phyloP scores from a whole-genome alignment of 2,329 filamentous ascomycete genomes.

The Colletotrichum sp. region DNA sequence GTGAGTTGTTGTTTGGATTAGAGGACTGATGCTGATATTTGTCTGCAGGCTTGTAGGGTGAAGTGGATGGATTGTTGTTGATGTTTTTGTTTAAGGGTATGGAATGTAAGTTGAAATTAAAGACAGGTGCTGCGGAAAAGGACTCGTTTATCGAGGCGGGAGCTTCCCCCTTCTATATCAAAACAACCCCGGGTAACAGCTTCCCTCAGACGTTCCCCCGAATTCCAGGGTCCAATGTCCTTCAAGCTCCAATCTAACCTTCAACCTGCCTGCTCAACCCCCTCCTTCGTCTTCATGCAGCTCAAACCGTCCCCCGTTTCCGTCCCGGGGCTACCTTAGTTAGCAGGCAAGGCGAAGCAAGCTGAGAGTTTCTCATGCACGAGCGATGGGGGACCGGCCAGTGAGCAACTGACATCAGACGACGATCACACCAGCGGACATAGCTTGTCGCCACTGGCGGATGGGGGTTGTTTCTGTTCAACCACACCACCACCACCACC shows the following conservation, averaged over 20 bases:
- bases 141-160: neutral
- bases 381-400: neutral
- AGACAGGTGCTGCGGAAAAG: neutral
- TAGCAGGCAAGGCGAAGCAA: neutral
- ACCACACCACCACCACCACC: neutral
- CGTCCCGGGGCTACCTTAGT: neutral
- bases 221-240: slow-evolving; percentile 1
- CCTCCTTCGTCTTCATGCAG: neutral
- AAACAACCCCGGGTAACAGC: neutral
- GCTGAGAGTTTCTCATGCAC: neutral
- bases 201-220: neutral
- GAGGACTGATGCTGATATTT: neutral
- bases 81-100: neutral
- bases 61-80: neutral
- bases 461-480: neutral
- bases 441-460: neutral
- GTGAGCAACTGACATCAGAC: neutral
- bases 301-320: neutral
- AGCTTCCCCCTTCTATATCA: neutral
- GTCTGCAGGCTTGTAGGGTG: neutral
- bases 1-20: neutral
- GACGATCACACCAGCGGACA: slow-evolving; percentile 6
- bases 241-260: neutral
- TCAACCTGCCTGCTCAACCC: neutral
- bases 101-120: neutral